phyloP scores from a whole-genome alignment of 1,139 yeast genomes.

The Yamadazyma songkhlaensis region DNA sequence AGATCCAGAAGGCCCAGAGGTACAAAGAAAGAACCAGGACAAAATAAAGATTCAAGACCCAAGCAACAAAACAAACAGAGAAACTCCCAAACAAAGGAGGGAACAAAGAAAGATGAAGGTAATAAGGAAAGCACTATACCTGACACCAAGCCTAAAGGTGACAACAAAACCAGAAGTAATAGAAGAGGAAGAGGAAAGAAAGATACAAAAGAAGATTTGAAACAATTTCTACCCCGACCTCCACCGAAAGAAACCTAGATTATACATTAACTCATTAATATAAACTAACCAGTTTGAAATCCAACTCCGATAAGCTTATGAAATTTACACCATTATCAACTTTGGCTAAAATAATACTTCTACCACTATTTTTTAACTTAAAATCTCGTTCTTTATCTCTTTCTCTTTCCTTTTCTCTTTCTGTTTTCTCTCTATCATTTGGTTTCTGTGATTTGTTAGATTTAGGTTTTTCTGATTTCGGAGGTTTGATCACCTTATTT shows the following conservation, averaged over 20 bases:
- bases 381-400: conserved; percentile 27
- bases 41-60: too few relatives aligned
- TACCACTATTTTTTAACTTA: conserved; percentile 42
- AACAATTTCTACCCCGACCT: too few relatives aligned
- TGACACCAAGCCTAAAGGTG: too few relatives aligned
- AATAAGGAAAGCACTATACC: too few relatives aligned
- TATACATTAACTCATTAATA: too few relatives aligned
- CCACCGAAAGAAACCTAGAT: too few relatives aligned
- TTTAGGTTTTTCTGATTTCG: conserved; percentile 7
- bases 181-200: background rate
- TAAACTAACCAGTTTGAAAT: conserved; percentile 38
- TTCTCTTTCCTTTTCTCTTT: conserved; percentile 5
- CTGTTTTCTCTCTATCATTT: background rate
- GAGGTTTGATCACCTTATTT: background rate
- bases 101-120: too few relatives aligned
- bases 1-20: conserved; percentile 1
- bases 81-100: too few relatives aligned
- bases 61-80: too few relatives aligned
- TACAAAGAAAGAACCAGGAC: background rate
- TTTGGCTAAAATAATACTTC: conserved; percentile 58
- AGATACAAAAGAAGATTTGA: too few relatives aligned
- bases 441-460: conserved; percentile 9
- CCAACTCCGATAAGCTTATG: conserved; percentile 55
- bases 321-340: conserved; percentile 76
- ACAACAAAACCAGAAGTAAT: background rate